A percentile compares a stretch with the other conserved stretches of the same genome.
These are phyloP conservation scores for Pseudomassariella vexata DNA, from an alignment of 2,329 filamentous ascomycete species.

Conservation along the genomic window DNA sequence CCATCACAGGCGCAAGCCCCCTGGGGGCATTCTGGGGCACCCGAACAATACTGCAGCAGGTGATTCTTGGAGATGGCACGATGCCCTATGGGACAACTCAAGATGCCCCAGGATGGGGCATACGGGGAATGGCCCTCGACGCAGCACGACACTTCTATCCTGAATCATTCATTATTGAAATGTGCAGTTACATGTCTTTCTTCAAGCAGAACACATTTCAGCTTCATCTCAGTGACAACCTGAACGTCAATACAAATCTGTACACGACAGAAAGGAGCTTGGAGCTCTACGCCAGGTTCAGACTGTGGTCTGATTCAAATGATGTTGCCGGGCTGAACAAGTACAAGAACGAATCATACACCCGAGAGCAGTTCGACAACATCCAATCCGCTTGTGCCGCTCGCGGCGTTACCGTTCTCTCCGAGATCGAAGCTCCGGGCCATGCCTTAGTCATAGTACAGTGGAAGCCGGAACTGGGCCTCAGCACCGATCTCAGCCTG, in stretches of 20 bases:
- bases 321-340: slow-evolving; percentile 43
- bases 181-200: slow-evolving; percentile 55
- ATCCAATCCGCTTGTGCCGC: slow-evolving; percentile 46
- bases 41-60: slow-evolving; percentile 46
- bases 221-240: slow-evolving; percentile 52
- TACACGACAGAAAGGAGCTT: slow-evolving; percentile 42
- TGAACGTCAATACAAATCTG: slow-evolving; percentile 41
- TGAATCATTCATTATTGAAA: slow-evolving; percentile 45
- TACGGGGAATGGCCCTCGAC: slow-evolving; percentile 44
- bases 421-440: slow-evolving; percentile 55
- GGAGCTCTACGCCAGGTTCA: slow-evolving; percentile 49
- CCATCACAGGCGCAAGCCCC: slow-evolving; percentile 45
- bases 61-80: slow-evolving; percentile 30
- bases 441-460: slow-evolving; percentile 51
- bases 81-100: slow-evolving; percentile 35
- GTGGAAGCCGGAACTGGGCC: slow-evolving; percentile 51
- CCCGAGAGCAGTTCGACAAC: slow-evolving; percentile 40
- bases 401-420: slow-evolving; percentile 51
- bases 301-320: slow-evolving; percentile 42
- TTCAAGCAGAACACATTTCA: slow-evolving; percentile 58
- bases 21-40: slow-evolving; percentile 55
- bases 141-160: slow-evolving; percentile 52
- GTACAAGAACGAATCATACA: slow-evolving; percentile 49
- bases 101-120: slow-evolving; percentile 46
- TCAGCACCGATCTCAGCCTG: slow-evolving; percentile 39